These are phyloP conservation scores for Ciborinia camelliae DNA, from an alignment of 2,329 filamentous ascomycete species.

Conservation along the genomic window DNA sequence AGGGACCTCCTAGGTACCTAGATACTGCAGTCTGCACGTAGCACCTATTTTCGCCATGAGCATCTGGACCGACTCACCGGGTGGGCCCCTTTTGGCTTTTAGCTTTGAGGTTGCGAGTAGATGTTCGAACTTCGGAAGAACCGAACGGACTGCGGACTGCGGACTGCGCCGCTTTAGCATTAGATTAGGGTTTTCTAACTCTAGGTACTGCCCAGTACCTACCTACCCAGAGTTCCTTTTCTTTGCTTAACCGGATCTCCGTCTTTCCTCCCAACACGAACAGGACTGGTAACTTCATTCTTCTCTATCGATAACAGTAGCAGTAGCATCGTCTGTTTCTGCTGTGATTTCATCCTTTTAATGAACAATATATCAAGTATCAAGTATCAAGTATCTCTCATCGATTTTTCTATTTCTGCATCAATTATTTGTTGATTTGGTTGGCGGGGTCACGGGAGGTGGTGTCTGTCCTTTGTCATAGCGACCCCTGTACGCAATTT, in stretches of 20 bases:
- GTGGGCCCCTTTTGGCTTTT: background rate
- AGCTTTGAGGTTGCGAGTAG: background rate
- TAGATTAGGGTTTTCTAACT: background rate
- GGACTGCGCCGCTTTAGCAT: background rate
- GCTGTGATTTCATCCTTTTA: background rate
- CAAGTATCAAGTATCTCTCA: too few species aligned
- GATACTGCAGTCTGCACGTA: too few species aligned
- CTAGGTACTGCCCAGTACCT: too few species aligned
- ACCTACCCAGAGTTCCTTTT: too few species aligned
- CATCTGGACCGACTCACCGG: constrained; percentile 1
- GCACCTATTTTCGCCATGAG: too few species aligned
- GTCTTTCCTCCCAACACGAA: background rate
- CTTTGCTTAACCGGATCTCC: background rate
- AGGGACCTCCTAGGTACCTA: too few species aligned
- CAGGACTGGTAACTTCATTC: background rate
- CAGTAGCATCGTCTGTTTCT: background rate
- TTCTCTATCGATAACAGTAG: background rate
- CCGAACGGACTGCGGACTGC: background rate
- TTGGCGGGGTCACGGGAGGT: background rate
- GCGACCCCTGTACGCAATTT: constrained; percentile 1
- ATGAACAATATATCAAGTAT: background rate
- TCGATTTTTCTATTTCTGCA: background rate
- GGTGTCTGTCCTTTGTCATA: constrained; percentile 6
- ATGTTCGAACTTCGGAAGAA: background rate
- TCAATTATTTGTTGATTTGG: background rate